Base-by-base conservation (phyloP, 495 filamentous ascomycete species). In the Hyaloscypha bicolor region DNA sequence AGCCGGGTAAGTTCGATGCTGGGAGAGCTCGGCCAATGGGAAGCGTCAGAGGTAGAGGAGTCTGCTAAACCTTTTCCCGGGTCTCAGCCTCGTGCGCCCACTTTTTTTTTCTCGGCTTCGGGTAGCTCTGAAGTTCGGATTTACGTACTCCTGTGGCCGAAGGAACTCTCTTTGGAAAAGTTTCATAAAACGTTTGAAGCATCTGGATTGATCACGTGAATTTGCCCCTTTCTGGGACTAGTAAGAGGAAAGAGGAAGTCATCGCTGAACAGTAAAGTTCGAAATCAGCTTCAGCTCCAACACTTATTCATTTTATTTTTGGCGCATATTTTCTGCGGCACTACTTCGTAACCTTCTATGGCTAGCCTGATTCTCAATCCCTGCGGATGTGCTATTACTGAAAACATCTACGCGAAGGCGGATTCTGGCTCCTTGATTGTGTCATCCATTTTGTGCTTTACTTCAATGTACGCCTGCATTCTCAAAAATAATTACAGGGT, bases 211-310 rank as follows among this genome's bases (percentile, higher is more conserved):
- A 25, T 25, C 25, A 25, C 25, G 25, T 25, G 25, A 25, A 25
- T 25, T 25, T 25, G 25, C 25, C 25, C 25, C 2, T 25, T 25
- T 25, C 25, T 25, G 25, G 25, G 25, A 25, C 25, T 25, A 25
- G 25, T 1, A 25, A 25, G 2, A 25, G 25, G 25, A 25, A 25
- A 25, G 25, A 25, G 25, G 25, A 25, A 25, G 25, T 25, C 25
- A 25, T 25, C 2, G 25, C 25, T 25, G n/a, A n/a, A n/a, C n/a
- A n/a, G 55, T 57, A 57, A 22, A 29, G 55, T 57, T 57, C 55
- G 55, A 57, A 57, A 57, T 57, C 55, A 6, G 8, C 55, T 57
- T 57, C 29, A 57, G 55, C 2, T 57, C 55, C n/a, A 57, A 57
- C 12, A 57, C 55, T 57, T 22, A 32, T 29, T 57, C 2, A 57